Evolutionary conservation across 139 green algal species (phyloP).

Genomic region (Chloropicon primus): DNA sequence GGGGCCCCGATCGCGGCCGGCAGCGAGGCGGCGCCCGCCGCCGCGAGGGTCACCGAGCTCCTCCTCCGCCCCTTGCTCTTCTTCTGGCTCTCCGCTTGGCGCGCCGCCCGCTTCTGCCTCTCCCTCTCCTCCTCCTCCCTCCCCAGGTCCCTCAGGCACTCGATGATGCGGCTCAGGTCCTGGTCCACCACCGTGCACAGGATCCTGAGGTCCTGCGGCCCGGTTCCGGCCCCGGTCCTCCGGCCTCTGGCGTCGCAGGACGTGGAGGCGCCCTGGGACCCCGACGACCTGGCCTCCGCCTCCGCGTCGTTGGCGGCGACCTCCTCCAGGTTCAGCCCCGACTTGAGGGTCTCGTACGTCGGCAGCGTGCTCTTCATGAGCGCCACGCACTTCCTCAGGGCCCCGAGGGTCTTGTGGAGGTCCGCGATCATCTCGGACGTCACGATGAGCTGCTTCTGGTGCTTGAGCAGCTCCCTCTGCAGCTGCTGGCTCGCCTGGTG

Average conservation of each 20-base stretch:
- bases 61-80: neutral
- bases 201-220: neutral
- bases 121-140: neutral
- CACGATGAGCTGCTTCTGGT: neutral
- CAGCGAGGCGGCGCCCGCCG: no score
- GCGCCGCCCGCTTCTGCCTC: no score
- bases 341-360: no score
- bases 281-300: no score
- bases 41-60: neutral
- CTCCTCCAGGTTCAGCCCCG: no score
- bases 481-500: neutral
- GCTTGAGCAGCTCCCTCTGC: neutral
- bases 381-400: neutral
- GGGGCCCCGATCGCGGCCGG: no score
- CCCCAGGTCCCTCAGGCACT: neutral
- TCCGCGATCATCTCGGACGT: neutral
- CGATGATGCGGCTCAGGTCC: neutral
- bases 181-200: neutral
- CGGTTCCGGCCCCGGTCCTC: no score
- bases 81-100: no score
- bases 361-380: neutral
- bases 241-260: no score
- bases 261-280: neutral
- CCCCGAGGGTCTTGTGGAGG: neutral
- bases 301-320: neutral